Evolutionary conservation across 352 stramenopile species (phyloP).

Genomic region (Phytopythium oedochilum): DNA sequence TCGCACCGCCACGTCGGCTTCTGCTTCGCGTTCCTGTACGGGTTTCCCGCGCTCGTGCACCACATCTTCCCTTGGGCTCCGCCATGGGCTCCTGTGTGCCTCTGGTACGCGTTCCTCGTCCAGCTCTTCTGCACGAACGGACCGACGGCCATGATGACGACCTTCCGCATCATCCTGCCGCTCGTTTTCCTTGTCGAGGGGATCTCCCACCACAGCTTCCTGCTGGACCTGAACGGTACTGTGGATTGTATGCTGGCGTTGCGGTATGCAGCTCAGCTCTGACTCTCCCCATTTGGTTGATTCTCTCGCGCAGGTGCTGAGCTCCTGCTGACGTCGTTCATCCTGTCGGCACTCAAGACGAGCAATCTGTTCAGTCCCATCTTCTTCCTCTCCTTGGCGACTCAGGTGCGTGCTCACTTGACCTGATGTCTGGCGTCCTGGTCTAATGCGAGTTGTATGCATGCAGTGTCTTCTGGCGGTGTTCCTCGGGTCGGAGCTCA

Average conservation of each 20-base stretch:
- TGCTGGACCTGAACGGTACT: slow-evolving; percentile 86
- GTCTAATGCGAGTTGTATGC: not conserved
- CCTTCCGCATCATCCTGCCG: slow-evolving; percentile 78
- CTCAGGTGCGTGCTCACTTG: slow-evolving; percentile 39
- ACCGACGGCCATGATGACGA: slow-evolving; percentile 80
- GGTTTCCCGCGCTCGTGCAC: slow-evolving; percentile 82
- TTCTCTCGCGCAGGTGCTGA: slow-evolving; percentile 49
- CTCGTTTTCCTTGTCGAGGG: slow-evolving; percentile 85
- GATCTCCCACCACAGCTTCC: slow-evolving; percentile 86
- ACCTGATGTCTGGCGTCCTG: too few species aligned
- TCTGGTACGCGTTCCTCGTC: slow-evolving; percentile 89
- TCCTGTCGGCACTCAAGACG: slow-evolving; percentile 83
- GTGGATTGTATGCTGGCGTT: slow-evolving; percentile 6
- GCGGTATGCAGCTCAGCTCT: not conserved
- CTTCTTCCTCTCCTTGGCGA: slow-evolving; percentile 79
- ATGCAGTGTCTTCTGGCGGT: slow-evolving; percentile 75
- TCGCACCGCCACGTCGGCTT: slow-evolving; percentile 85
- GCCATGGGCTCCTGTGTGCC: slow-evolving; percentile 83
- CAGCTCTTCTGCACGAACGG: slow-evolving; percentile 86
- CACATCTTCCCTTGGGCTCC: slow-evolving; percentile 87
- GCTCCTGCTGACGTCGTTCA: slow-evolving; percentile 78
- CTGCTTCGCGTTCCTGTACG: slow-evolving; percentile 86
- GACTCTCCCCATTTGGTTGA: not conserved
- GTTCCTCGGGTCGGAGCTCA: slow-evolving; percentile 73
- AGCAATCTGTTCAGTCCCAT: slow-evolving; percentile 80